Evolutionary conservation across 768 basidiomycete species (phyloP).

Genomic region (Lentinula aciculospora): DNA sequence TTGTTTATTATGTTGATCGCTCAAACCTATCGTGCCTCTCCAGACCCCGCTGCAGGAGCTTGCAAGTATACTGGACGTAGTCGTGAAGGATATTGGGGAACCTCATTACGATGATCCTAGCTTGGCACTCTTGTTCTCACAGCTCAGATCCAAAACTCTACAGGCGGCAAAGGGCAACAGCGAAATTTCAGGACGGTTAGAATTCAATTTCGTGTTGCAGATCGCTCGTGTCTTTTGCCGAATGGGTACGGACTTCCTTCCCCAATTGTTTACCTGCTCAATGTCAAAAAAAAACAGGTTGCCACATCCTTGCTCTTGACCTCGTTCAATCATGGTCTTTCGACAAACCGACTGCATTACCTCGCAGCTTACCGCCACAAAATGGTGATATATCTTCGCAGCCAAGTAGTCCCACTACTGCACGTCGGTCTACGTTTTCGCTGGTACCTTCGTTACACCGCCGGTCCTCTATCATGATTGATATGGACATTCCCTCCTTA

Average conservation of each 20-base stretch:
- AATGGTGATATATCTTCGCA: constrained; percentile 4
- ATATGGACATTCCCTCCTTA: constrained; percentile 73
- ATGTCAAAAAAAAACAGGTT: constrained; percentile 47
- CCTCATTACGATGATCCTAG: constrained; percentile 93
- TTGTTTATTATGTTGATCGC: no score
- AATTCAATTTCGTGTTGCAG: constrained; percentile 95
- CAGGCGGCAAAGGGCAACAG: constrained; percentile 92
- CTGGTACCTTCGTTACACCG: constrained; percentile 51
- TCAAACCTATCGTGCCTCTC: not conserved
- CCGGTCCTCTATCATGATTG: constrained; percentile 76
- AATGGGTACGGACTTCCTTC: constrained; percentile 66
- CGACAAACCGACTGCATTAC: constrained; percentile 54
- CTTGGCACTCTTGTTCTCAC: constrained; percentile 83
- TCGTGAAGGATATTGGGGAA: constrained; percentile 65
- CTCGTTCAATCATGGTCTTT: constrained; percentile 92
- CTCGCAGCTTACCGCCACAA: not conserved
- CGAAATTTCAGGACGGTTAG: constrained; percentile 80
- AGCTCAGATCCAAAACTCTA: constrained; percentile 83
- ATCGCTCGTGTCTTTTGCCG: constrained; percentile 89
- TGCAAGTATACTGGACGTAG: constrained; percentile 48
- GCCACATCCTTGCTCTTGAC: constrained; percentile 87
- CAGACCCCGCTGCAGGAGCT: constrained; percentile 78
- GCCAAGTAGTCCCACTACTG: constrained; percentile 38
- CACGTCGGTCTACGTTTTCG: constrained; percentile 41
- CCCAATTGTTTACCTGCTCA: not conserved